phyloP scores from a whole-genome alignment of 2,329 filamentous ascomycete genomes.

The Aspergillus brasiliensis region DNA sequence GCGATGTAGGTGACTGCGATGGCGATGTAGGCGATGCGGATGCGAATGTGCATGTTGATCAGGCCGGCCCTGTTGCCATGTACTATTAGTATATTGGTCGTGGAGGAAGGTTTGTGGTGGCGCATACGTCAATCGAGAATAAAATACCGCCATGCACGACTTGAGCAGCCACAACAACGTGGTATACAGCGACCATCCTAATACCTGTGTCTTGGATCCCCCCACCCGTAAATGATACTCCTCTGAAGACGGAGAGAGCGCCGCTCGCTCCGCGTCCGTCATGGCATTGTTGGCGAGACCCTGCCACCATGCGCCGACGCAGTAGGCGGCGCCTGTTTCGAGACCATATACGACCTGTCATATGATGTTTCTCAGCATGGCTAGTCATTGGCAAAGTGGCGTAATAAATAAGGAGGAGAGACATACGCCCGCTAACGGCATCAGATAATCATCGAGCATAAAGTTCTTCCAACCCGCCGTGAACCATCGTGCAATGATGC shows the following conservation, averaged over 20 bases:
- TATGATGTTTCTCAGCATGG: slow-evolving; percentile 22
- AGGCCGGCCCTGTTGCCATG: slow-evolving; percentile 37
- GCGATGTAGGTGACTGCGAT: slow-evolving; percentile 54
- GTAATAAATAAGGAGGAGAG: no score
- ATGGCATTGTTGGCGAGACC: slow-evolving; percentile 62
- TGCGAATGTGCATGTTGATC: slow-evolving; percentile 47
- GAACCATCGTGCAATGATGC: slow-evolving; percentile 53
- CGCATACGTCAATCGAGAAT: slow-evolving; percentile 54
- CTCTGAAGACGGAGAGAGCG: slow-evolving; percentile 46
- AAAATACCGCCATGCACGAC: slow-evolving; percentile 59
- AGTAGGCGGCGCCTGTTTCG: slow-evolving; percentile 54
- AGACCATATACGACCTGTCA: slow-evolving; percentile 53
- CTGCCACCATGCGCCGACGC: slow-evolving; percentile 51
- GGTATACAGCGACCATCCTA: slow-evolving; percentile 59
- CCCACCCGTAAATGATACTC: slow-evolving; percentile 55
- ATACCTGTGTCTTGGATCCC: slow-evolving; percentile 57
- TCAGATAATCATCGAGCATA: slow-evolving; percentile 61
- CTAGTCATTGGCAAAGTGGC: background rate
- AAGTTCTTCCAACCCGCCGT: slow-evolving; percentile 54
- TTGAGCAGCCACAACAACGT: slow-evolving; percentile 57
- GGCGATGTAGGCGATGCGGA: slow-evolving; percentile 55
- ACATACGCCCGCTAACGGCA: slow-evolving; percentile 55
- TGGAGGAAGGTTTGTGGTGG: background rate
- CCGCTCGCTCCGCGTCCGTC: slow-evolving; percentile 52
- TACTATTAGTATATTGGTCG: background rate